Percentiles rank a stretch among this genome's conserved stretches.
Conservation (phyloP, 225 moss, liverwort and hornwort genomes). For the Asterella californica region DNA sequence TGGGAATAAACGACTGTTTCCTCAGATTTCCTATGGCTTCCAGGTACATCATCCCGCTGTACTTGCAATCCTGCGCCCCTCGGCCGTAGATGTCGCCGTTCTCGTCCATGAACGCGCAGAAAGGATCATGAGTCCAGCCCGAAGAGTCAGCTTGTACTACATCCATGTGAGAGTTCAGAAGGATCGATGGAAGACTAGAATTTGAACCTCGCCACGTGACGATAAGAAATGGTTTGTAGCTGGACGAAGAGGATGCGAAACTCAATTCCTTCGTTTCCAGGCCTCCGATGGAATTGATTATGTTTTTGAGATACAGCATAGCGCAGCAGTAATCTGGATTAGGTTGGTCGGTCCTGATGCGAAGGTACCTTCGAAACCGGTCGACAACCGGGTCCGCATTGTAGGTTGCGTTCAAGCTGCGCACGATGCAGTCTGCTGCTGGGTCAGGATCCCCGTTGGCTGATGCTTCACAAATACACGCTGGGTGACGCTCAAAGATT, state of each 20-base stretch:
- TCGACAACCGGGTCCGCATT: constrained; percentile 8
- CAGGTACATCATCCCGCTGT: constrained; percentile 15
- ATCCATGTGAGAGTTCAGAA: constrained; percentile 22
- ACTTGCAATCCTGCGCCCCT: constrained; percentile 19
- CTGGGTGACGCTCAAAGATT: not conserved
- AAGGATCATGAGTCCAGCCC: constrained; percentile 7
- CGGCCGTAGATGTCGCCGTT: constrained; percentile 19
- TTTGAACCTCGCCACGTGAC: constrained; percentile 17
- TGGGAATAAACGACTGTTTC: not conserved
- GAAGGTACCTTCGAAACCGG: constrained; percentile 58
- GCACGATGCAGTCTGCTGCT: not conserved
- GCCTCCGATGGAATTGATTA: not conserved
- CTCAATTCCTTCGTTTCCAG: constrained; percentile 1
- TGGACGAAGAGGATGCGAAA: not conserved
- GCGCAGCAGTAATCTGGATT: constrained; percentile 48
- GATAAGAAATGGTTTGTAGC: constrained; percentile 8
- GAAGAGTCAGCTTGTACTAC: constrained; percentile 7
- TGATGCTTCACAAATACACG: not conserved
- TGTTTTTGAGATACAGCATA: not conserved
- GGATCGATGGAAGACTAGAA: constrained; percentile 9
- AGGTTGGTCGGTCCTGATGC: constrained; percentile 67
- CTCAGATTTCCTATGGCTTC: constrained; percentile 19
- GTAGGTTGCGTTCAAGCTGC: not conserved
- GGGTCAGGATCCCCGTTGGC: not conserved
- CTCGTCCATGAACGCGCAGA: constrained; percentile 15